A percentile compares a stretch with the other conserved stretches of the same genome.
Evolutionary conservation across 2,329 filamentous ascomycete species (phyloP).

Genomic region (Colletotrichum orchidophilum): DNA sequence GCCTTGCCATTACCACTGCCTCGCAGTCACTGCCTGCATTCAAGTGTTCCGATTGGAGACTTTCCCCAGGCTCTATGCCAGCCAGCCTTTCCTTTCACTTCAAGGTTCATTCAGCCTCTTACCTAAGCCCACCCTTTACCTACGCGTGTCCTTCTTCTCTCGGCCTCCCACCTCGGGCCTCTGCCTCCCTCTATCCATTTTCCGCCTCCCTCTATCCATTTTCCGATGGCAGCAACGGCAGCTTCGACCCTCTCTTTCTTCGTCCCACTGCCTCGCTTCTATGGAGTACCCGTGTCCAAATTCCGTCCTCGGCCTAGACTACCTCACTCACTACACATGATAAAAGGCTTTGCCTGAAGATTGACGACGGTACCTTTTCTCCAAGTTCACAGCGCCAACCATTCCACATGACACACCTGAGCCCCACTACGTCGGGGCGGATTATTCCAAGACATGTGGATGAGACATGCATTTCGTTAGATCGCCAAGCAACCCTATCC

Average conservation of each 20-base stretch:
- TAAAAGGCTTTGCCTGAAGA: neutral
- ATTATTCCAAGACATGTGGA: neutral
- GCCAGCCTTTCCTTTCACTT: no score
- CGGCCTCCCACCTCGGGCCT: neutral
- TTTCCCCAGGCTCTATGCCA: no score
- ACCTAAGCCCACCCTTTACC: neutral
- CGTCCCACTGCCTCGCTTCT: neutral
- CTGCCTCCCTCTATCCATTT: no score
- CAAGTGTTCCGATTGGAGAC: no score
- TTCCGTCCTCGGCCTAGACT: neutral
- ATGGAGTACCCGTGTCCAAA: neutral
- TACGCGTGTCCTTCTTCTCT: slow-evolving; percentile 18
- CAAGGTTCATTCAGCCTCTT: neutral
- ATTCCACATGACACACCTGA: neutral
- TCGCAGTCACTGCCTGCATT: no score
- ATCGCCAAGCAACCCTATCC: neutral
- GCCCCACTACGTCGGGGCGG: neutral
- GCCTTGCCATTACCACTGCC: no score
- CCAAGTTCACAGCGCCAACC: neutral
- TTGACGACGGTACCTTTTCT: neutral
- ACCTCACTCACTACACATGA: neutral
- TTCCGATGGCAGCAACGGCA: neutral
- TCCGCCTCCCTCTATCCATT: no score
- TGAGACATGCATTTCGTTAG: neutral
- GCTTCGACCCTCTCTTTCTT: neutral